A percentile compares a stretch with the other conserved stretches of the same genome.
Conservation (phyloP, 2,329 filamentous ascomycete genomes). For the Colletotrichum incanum region DNA sequence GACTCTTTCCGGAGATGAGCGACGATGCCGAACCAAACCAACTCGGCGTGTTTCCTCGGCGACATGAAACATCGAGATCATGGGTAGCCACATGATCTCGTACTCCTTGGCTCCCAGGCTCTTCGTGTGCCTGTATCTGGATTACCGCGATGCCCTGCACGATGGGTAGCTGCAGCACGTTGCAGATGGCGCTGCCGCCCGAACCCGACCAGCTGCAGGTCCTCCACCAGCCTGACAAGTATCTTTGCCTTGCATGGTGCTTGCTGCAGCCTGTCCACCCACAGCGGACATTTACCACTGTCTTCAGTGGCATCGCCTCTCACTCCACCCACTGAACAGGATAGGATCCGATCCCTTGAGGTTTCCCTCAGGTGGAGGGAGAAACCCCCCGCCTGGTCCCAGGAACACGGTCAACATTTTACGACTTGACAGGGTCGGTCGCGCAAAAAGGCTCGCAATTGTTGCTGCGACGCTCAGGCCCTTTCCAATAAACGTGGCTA, state of each 20-base stretch:
- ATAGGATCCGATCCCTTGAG: background rate
- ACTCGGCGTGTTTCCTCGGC: background rate
- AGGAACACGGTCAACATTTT: slow-evolving; percentile 10
- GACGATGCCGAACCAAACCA: background rate
- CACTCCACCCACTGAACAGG: background rate
- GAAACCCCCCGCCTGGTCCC: background rate
- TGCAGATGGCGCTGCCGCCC: slow-evolving; percentile 28
- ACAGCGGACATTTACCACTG: slow-evolving; percentile 6
- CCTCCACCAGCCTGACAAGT: background rate
- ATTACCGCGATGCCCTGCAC: background rate
- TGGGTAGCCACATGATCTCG: background rate
- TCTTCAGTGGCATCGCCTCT: background rate
- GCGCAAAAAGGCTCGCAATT: background rate
- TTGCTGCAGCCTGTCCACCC: background rate
- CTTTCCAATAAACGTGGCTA: slow-evolving; percentile 5
- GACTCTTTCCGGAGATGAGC: slow-evolving; percentile 1
- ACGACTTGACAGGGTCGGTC: background rate
- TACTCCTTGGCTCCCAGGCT: background rate
- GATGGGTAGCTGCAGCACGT: slow-evolving; percentile 26
- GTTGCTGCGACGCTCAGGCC: background rate
- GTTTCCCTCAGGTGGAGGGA: background rate
- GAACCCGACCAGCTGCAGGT: slow-evolving; percentile 20
- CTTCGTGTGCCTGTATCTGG: background rate
- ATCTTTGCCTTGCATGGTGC: slow-evolving; percentile 10
- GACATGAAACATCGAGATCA: background rate